phyloP scores from a whole-genome alignment of 371 early-diverging fungal genomes.

The Mortierella polycephala region DNA sequence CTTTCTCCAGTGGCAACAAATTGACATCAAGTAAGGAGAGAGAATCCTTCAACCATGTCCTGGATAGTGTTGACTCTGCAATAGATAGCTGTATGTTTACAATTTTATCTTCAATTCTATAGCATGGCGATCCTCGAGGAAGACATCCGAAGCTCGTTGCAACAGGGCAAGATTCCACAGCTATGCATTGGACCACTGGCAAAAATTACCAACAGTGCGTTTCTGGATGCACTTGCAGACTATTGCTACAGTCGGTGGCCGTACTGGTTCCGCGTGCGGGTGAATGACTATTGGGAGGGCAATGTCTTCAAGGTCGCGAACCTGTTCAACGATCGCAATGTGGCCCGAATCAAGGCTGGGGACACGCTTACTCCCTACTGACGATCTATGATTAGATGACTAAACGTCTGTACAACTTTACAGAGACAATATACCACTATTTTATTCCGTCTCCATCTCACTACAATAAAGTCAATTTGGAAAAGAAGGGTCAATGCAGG shows the following conservation, averaged over 20 bases:
- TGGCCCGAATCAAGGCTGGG: slow-evolving; percentile 42
- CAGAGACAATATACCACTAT: no score
- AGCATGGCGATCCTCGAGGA: slow-evolving; percentile 31
- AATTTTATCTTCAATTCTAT: not conserved
- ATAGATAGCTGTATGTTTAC: not conserved
- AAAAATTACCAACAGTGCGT: slow-evolving; percentile 20
- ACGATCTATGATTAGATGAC: not conserved
- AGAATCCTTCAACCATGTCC: no score
- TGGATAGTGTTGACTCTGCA: no score
- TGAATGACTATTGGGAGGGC: slow-evolving; percentile 52
- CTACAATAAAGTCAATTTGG: no score
- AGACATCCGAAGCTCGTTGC: slow-evolving; percentile 23
- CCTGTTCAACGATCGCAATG: slow-evolving; percentile 42
- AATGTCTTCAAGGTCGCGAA: slow-evolving; percentile 30
- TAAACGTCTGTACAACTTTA: no score
- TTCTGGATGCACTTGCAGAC: slow-evolving; percentile 24
- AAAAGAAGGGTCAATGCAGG: no score
- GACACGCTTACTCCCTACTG: slow-evolving; percentile 42
- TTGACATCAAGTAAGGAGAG: slow-evolving; percentile 48
- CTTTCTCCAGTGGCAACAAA: slow-evolving; percentile 45
- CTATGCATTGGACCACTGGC: slow-evolving; percentile 45
- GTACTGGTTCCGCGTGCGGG: slow-evolving; percentile 52
- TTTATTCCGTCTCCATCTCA: no score
- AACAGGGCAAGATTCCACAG: slow-evolving; percentile 36
- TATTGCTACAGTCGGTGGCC: slow-evolving; percentile 45